Evolutionary conservation across 192 early-diverging fungal genomes (phyloP), one percentile per base, ranked within the genome.

Genomic region (Thamnidium elegans): DNA sequence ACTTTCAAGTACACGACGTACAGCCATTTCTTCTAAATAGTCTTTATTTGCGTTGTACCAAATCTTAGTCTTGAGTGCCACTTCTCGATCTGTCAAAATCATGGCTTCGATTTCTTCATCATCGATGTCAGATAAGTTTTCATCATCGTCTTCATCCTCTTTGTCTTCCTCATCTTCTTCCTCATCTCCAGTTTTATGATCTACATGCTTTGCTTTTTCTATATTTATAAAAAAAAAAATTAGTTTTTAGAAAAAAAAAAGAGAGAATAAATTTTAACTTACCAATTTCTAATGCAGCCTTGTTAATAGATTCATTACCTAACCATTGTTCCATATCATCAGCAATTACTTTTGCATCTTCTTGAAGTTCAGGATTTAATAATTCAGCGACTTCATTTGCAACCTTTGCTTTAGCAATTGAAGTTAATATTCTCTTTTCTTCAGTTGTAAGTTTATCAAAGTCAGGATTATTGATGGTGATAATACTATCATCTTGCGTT

Each of bases 1-100:
- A 78, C 75, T 52, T 81, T 79, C 34, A 91, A 77, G 75, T 86
- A 97, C 51, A 93, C 92, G 58, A 85, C 84, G 78, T 95, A 59
- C 43, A 0, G 51, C 79, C 58, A 84, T 66, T 23, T 82, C 78
- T 52, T 83, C 81, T 32, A 95, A 75, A 75, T 87, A 97, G 42
- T 95, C 92, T 54, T 87, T 85, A 78, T 98, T 96, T 36, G 90
- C 84, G 42, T 84, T 84, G 62, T 86, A 92, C 96, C 96, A 98
- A 21, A 95, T 78, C 55, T 80, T 74, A 0, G 87, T 89, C 69
- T 96, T 97, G 44, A 84, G 65, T 56, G 81, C 81, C 14, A 91
- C 84, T 65, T 98, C 96, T 1, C 88, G 85, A 1, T 88, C 85
- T 13, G 79, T 86, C 20, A 96, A 71, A 15, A 93, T 79, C 19